Conservation (phyloP, 352 stramenopile genomes). For the Plasmopara viticola region DNA sequence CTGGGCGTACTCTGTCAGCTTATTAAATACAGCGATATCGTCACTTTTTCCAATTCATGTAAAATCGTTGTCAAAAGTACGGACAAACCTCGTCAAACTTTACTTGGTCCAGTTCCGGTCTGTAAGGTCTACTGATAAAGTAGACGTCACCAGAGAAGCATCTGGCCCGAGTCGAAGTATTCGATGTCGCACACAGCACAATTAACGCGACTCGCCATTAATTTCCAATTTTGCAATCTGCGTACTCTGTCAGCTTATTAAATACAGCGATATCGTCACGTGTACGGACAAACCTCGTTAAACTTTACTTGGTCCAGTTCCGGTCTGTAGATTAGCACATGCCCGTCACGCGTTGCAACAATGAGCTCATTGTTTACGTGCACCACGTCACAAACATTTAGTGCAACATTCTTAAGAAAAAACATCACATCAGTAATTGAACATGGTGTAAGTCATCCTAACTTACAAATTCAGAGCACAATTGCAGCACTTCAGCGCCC, state of each 20-base stretch:
- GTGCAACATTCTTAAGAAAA: constrained; percentile 37
- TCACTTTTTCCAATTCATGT: background rate
- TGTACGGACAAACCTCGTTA: constrained; percentile 14
- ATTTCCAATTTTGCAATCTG: constrained; percentile 52
- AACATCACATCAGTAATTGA: constrained; percentile 2
- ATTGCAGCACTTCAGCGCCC: constrained; percentile 41
- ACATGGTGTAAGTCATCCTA: background rate
- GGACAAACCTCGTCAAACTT: constrained; percentile 16
- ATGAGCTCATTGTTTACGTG: constrained; percentile 50
- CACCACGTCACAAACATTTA: constrained; percentile 64
- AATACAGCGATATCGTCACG: constrained; percentile 3
- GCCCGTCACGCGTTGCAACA: constrained; percentile 57
- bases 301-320: constrained; percentile 14
- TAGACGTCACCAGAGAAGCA: constrained; percentile 56
- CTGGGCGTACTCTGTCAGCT: constrained; percentile 48
- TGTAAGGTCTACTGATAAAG: constrained; percentile 8
- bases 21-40: background rate
- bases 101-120: too few relatives aligned
- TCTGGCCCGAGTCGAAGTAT: constrained; percentile 22
- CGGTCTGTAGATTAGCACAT: constrained; percentile 43
- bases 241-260: constrained; percentile 42
- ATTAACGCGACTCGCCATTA: constrained; percentile 49
- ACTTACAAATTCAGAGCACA: constrained; percentile 63
- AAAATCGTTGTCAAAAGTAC: background rate
- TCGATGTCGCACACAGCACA: constrained; percentile 15